Base-by-base conservation (phyloP, 768 basidiomycete species). In the Amanita rubescens region DNA sequence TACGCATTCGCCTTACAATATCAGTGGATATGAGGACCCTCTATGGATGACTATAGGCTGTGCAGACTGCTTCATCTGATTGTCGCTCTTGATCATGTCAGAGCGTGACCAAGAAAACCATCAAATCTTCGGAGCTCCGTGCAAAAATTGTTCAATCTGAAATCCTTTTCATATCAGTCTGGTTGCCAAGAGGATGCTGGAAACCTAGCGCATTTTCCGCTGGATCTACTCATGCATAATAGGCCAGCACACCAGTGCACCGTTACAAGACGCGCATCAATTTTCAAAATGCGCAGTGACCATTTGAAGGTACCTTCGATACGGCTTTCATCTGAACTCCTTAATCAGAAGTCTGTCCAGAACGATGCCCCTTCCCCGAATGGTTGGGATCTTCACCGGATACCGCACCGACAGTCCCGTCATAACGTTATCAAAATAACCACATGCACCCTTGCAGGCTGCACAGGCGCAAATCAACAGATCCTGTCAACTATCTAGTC, bases 401-500 rank as follows among this genome's bases (percentile, higher is more conserved):
- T 10, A 51, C 17, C 39, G 25, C 38, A 35, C 39, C 22, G 34
- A 37, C 20, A 5, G 15, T 38, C 37, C 33, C 38, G 30, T 51
- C 51, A 43, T 27, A 25, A 43, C 51, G 41, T 34, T 42, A 51
- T 33, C 51, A 43, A 42, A 20, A 52, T 52, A 43, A 52, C 42
- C 51, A n/a, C 32, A 14, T 33, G 17, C 32, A 49, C 34, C 38
- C 19, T 42, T 41, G 39, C 43, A 43, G 9, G 12, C 38, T 33
- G 39, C 47, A 46, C 44, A 41, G 37, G 34, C 37, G 34, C 51
- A 44, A 43, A 52, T 52, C 51, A 34, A 44, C 51, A 41, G 51
- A 52, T 52, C 38, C 51, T 44, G 51, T 52, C 51, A 52, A 44
- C 17, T 11, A 14, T 37, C 38, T 51, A 17, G 39, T 46, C 44